These are phyloP conservation scores for Dothiorella sarmentorum DNA, from an alignment of 2,329 filamentous ascomycete species.

Conservation along the genomic window DNA sequence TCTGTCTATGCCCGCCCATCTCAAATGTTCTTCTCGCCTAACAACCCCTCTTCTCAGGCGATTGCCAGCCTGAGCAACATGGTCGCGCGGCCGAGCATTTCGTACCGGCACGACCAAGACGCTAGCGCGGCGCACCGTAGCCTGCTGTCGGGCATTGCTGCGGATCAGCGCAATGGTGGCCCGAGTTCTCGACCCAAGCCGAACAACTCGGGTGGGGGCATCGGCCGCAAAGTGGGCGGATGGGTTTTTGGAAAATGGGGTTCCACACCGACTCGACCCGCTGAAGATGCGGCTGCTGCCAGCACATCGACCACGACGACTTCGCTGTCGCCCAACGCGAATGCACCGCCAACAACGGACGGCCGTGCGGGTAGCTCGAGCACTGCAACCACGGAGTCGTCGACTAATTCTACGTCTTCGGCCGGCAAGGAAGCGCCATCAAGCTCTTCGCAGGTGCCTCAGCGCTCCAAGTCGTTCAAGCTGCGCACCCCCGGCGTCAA, in stretches of 20 bases:
- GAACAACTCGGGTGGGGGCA: conserved; percentile 19
- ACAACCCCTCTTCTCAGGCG: conserved; percentile 24
- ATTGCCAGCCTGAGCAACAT: conserved; percentile 39
- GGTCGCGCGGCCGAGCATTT: conserved; percentile 29
- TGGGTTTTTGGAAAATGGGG: conserved; percentile 66
- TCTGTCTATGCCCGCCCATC: conserved; percentile 75
- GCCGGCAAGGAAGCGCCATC: not conserved
- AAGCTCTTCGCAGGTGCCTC: not conserved
- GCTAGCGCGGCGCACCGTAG: conserved; percentile 55
- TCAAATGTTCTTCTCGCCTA: conserved; percentile 61
- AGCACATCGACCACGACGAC: conserved; percentile 19
- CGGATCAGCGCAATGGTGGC: conserved; percentile 19
- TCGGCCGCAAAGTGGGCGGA: conserved; percentile 58
- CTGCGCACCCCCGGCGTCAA: conserved; percentile 37
- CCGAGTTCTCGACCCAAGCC: conserved; percentile 5
- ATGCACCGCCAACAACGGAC: not conserved
- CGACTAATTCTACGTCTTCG: not conserved
- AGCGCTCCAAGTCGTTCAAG: conserved; percentile 1
- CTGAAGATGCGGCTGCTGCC: conserved; percentile 8
- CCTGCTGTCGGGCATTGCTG: conserved; percentile 30
- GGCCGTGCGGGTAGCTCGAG: conserved; percentile 7
- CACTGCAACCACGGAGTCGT: conserved; percentile 1
- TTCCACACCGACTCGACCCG: conserved; percentile 24
- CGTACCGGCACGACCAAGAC: conserved; percentile 47
- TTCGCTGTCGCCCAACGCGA: conserved; percentile 10